Conservation (phyloP, 1,284 basidiomycete species). For the Puccinia brachypodii region DNA sequence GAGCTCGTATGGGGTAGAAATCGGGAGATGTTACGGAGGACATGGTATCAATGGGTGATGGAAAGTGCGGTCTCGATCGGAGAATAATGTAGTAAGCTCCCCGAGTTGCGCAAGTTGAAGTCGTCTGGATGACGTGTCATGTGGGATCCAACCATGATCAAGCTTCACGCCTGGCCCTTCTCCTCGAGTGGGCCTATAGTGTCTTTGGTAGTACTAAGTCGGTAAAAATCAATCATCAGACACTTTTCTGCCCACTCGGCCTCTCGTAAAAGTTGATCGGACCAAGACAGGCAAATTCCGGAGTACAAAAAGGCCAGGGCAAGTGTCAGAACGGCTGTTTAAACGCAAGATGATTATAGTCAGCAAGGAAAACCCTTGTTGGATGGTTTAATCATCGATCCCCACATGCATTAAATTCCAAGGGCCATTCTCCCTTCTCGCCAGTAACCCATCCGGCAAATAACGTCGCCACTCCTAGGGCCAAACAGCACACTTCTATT, state of each 20-base stretch:
- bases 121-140: background rate
- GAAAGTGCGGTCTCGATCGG: no score
- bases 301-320: slow-evolving; percentile 18
- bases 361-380: background rate
- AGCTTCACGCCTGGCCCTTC: background rate
- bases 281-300: slow-evolving; percentile 17
- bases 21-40: no score
- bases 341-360: background rate
- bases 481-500: slow-evolving; percentile 15
- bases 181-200: background rate
- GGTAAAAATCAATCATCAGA: background rate
- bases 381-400: no score
- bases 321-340: slow-evolving; percentile 19
- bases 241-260: slow-evolving; percentile 12
- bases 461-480: background rate
- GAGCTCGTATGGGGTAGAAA: no score
- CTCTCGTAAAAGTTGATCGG: slow-evolving; percentile 27
- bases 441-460: slow-evolving; percentile 44
- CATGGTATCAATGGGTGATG: no score
- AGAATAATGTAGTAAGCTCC: no score
- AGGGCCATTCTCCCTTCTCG: slow-evolving; percentile 38
- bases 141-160: background rate
- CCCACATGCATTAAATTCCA: slow-evolving; percentile 29
- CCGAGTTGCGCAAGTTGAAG: background rate
- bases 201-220: slow-evolving; percentile 1